Evolutionary conservation across 2,329 filamentous ascomycete genomes (phyloP), one percentile per base, ranked within the genome.

Genomic region (Penicillium brasilianum): DNA sequence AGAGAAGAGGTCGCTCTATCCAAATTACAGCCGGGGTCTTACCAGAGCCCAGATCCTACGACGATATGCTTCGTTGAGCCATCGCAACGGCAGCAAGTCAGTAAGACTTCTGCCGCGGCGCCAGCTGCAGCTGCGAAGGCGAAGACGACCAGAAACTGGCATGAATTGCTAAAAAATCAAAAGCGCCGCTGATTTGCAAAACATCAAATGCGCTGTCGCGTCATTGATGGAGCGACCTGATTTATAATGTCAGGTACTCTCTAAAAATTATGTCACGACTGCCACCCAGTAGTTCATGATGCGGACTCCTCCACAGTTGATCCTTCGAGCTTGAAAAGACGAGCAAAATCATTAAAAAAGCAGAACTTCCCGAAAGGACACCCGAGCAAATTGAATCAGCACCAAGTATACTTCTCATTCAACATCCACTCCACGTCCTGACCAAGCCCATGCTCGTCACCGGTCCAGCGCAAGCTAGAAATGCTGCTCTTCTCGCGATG

Each of bases 341-440:
- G 28, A 34, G 18, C 13, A 39, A 44, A 44, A 20, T 30, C n/a
- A 44, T 30, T 25, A 41, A 51, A n/a, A n/a, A 14, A 10, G 13
- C 20, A 49, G 41, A 50, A 52, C 32, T 32, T 41, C 41, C 58
- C 55, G 48, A 64, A 59, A 59, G 10, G 25, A 57, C 50, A 44
- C n/a, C 39, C 22, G 20, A 51, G 43, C 30, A 22, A 25, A 16
- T 39, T 51, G 25, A 20, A 51, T 76, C 70, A 83, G 62, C 80
- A 83, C 81, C 81, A 83, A 50, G 74, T 76, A 64, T 80, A 83
- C 68, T 81, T 82, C 72, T 83, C 79, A 60, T 81, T 83, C 70
- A 74, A 75, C 28, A 78, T 60, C 81, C 81, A 83, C 58, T 80
- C 77, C 48, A 81, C 75, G 7, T 79, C 72, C 25, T 77, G 70